Percentiles rank a stretch among this genome's conserved stretches.
Conservation (phyloP, 1,139 yeast genomes). For the Scheffersomyces cryptocercus region DNA sequence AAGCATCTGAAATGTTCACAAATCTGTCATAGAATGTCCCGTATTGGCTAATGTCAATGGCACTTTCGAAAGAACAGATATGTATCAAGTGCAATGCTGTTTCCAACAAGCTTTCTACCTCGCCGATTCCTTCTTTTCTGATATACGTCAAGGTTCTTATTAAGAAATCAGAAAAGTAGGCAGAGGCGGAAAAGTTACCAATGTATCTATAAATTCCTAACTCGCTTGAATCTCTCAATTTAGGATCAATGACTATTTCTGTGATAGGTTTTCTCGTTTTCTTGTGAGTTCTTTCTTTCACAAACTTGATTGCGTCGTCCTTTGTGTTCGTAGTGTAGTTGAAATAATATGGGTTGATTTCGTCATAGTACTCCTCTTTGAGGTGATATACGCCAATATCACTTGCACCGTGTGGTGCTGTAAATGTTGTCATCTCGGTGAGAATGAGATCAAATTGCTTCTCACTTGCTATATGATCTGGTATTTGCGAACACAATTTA, state of each 20-base stretch:
- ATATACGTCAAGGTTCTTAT: conserved; percentile 50
- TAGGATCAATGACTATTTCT: conserved; percentile 56
- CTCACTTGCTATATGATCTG: conserved; percentile 73
- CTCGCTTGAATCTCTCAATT: conserved; percentile 21
- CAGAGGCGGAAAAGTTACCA: conserved; percentile 51
- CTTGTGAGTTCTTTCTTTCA: conserved; percentile 39
- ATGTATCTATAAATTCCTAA: conserved; percentile 36
- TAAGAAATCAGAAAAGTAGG: conserved; percentile 53
- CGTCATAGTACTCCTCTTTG: conserved; percentile 54
- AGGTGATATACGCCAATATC: conserved; percentile 72
- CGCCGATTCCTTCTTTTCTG: conserved; percentile 34
- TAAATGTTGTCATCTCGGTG: conserved; percentile 57
- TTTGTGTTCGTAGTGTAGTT: conserved; percentile 77
- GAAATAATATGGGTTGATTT: conserved; percentile 79
- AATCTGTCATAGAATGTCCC: conserved; percentile 39
- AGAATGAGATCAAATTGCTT: conserved; percentile 73
- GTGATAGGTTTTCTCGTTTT: conserved; percentile 32
- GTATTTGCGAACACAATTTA: conserved; percentile 65
- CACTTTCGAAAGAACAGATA: conserved; percentile 41
- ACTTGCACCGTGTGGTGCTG: conserved; percentile 62
- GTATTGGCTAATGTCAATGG: conserved; percentile 26
- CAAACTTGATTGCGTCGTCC: conserved; percentile 70
- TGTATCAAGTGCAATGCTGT: conserved; percentile 71
- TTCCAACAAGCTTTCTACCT: conserved; percentile 57
- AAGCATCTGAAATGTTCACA: conserved; percentile 26